Evolutionary conservation across 164 flowering plant genomes (phyloP).

Genomic region (Kalanchoe fedtschenkoi): DNA sequence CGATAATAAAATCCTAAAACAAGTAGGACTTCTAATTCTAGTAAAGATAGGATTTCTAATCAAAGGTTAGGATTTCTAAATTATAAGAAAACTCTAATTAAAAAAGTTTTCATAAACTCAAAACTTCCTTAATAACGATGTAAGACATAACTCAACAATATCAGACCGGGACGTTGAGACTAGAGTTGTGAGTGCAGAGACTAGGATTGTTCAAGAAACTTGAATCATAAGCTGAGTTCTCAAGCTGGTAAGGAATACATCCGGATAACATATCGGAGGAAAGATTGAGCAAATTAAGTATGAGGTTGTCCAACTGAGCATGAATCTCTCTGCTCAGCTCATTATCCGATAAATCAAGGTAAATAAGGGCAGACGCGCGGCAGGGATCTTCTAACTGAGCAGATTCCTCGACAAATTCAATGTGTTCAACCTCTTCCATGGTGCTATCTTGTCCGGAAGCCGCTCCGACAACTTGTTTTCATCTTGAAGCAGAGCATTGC

Average conservation of each 20-base stretch:
- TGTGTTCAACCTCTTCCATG: slow-evolving; percentile 26
- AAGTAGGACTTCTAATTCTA: too few species aligned
- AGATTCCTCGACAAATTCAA: slow-evolving; percentile 32
- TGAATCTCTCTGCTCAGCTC: slow-evolving; percentile 40
- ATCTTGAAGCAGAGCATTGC: slow-evolving; percentile 25
- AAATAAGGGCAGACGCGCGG: slow-evolving; percentile 13
- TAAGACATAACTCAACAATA: too few species aligned
- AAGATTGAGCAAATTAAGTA: slow-evolving; percentile 26
- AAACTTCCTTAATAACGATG: too few species aligned
- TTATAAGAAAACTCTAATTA: too few species aligned
- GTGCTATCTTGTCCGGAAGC: slow-evolving; percentile 27
- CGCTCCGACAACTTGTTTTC: slow-evolving; percentile 34
- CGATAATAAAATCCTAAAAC: too few species aligned
- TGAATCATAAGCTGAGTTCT: slow-evolving; percentile 18
- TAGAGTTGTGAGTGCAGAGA: slow-evolving; percentile 26
- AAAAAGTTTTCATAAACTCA: too few species aligned
- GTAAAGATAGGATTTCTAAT: too few species aligned
- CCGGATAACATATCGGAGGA: slow-evolving; percentile 42
- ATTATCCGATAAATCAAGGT: slow-evolving; percentile 38
- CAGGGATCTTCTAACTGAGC: slow-evolving; percentile 37
- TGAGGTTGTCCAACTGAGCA: slow-evolving; percentile 15
- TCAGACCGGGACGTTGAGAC: slow-evolving; percentile 15
- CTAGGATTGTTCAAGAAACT: slow-evolving; percentile 47
- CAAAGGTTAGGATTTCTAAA: too few species aligned
- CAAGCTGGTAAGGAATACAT: slow-evolving; percentile 26